Evolutionary conservation across 2,329 filamentous ascomycete species (phyloP).

Genomic region (Diaporthe citri): DNA sequence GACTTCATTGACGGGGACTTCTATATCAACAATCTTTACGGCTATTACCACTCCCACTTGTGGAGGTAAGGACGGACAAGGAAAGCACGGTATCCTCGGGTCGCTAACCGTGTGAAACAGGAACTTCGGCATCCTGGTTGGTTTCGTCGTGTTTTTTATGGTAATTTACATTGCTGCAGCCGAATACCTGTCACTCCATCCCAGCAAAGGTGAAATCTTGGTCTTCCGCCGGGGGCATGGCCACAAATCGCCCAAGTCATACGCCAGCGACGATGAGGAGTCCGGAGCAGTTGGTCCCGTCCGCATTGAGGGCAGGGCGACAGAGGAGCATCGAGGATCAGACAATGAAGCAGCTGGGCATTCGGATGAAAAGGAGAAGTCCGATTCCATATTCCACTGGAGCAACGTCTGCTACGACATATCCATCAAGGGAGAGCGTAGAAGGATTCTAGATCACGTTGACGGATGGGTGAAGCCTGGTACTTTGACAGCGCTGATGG

Average conservation of each 20-base stretch:
- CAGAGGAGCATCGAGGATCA: conserved; percentile 48
- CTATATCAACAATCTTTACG: conserved; percentile 67
- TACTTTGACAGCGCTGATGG: conserved; percentile 41
- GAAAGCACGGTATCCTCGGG: neutral
- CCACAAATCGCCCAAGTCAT: conserved; percentile 69
- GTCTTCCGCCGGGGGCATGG: conserved; percentile 78
- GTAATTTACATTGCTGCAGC: conserved; percentile 72
- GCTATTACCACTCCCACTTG: conserved; percentile 69
- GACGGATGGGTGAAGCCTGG: conserved; percentile 42
- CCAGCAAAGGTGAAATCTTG: conserved; percentile 82
- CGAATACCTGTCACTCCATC: conserved; percentile 74
- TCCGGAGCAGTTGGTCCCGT: conserved; percentile 63
- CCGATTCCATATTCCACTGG: conserved; percentile 38
- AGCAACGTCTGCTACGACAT: conserved; percentile 40
- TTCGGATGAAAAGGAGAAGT: neutral
- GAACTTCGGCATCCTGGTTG: conserved; percentile 78
- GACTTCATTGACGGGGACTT: conserved; percentile 67
- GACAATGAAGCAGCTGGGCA: conserved; percentile 16
- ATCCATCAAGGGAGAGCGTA: conserved; percentile 37
- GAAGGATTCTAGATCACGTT: conserved; percentile 38
- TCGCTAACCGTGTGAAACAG: neutral
- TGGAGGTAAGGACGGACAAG: conserved; percentile 62
- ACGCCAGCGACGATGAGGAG: conserved; percentile 71
- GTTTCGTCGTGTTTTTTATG: conserved; percentile 72
- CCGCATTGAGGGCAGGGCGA: conserved; percentile 56